Evolutionary conservation across 768 basidiomycete species (phyloP).

Genomic region (Auriscalpium orientale): DNA sequence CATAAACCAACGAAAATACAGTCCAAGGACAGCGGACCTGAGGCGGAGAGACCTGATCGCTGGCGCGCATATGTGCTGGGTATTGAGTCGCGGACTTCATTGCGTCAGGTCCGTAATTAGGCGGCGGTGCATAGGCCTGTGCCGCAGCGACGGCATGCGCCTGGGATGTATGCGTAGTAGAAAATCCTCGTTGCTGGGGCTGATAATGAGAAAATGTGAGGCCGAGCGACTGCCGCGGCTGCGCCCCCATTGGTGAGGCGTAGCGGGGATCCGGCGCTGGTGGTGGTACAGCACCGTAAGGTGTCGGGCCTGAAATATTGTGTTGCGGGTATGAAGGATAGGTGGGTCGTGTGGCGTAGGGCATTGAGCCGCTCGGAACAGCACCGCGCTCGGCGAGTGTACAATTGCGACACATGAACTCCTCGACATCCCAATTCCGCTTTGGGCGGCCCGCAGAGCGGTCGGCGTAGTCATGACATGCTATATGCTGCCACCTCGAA

Average conservation of each 20-base stretch:
- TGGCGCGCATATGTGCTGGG: background rate
- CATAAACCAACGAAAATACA: background rate
- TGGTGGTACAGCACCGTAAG: constrained; percentile 1
- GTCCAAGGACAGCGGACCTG: background rate
- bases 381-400: constrained; percentile 13
- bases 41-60: background rate
- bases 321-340: background rate
- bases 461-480: constrained; percentile 76
- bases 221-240: constrained; percentile 2
- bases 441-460: constrained; percentile 49
- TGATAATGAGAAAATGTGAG: constrained; percentile 16
- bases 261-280: background rate
- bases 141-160: background rate
- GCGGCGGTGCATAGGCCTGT: background rate
- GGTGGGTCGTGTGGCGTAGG: constrained; percentile 4
- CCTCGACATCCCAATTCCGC: constrained; percentile 81
- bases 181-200: constrained; percentile 13
- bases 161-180: constrained; percentile 3
- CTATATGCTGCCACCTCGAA: constrained; percentile 84
- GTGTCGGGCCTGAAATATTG: background rate
- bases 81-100: background rate
- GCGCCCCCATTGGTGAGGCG: background rate
- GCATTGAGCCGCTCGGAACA: background rate
- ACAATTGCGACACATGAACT: constrained; percentile 70
- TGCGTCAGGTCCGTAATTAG: background rate